Conservation (phyloP, 768 basidiomycete species). For the Rhizopogon sp. region DNA sequence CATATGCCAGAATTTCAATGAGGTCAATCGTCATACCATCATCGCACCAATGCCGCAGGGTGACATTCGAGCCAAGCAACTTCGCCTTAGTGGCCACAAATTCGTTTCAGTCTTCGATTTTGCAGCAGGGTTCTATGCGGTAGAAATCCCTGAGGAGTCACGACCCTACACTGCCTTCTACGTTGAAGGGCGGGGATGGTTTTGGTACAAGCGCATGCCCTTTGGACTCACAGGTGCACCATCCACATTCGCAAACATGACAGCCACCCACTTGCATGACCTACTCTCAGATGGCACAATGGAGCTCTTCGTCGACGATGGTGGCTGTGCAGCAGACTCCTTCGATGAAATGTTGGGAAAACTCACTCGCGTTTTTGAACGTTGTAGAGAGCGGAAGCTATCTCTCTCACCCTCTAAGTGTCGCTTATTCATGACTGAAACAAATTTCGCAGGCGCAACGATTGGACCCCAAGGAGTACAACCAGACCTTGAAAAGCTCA, state of each 20-base stretch:
- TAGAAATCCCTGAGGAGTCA: slow-evolving; percentile 8
- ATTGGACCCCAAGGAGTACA: slow-evolving; percentile 30
- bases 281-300: slow-evolving; percentile 16
- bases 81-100: slow-evolving; percentile 28
- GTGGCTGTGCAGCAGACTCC: slow-evolving; percentile 24
- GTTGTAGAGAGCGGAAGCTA: slow-evolving; percentile 23
- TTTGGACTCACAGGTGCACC: slow-evolving; percentile 39
- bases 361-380: slow-evolving; percentile 19
- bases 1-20: slow-evolving; percentile 32
- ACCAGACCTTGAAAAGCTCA: slow-evolving; percentile 33
- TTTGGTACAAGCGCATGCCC: slow-evolving; percentile 30
- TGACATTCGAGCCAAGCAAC: slow-evolving; percentile 35
- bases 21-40: slow-evolving; percentile 28
- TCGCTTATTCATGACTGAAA: background rate
- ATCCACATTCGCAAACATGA: slow-evolving; percentile 27
- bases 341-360: slow-evolving; percentile 25
- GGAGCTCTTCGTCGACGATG: slow-evolving; percentile 38
- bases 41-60: slow-evolving; percentile 30
- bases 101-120: slow-evolving; percentile 34
- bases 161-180: slow-evolving; percentile 30
- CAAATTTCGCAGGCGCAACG: slow-evolving; percentile 28
- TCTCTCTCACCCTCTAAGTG: slow-evolving; percentile 14
- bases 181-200: slow-evolving; percentile 33
- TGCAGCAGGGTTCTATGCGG: slow-evolving; percentile 31
- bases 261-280: slow-evolving; percentile 19